Evolutionary conservation across 2,329 filamentous ascomycete species (phyloP), one percentile per base, ranked within the genome.

Genomic region (Colletotrichum sojae): DNA sequence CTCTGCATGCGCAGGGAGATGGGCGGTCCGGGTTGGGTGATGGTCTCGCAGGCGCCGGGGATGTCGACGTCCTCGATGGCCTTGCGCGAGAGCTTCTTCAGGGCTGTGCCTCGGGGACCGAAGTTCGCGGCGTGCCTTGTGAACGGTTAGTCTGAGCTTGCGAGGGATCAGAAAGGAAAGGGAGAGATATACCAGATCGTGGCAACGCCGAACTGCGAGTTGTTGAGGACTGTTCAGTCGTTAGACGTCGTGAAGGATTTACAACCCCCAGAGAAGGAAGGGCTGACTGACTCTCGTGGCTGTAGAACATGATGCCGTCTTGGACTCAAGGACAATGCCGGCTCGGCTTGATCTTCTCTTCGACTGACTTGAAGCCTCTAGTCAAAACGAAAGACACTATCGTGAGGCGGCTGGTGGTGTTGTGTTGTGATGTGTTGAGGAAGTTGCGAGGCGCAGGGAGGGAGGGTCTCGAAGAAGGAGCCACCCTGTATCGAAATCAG

Each of bases 1-100:
- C 94, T 92, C 77, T 98, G 95, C 22, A 99, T 87, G 43, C 96
- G 91, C 72, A 99, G 81, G 5, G 96, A 95, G 82, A 99, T 91
- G 2, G 96, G 96, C 2, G 93, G 94, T 6, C 91, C 93, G 0
- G 74, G 94, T 65, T 93, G 87, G 45, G 93, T 89, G 77, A 99
- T 97, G n/a, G 92, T 96, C 72, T 91, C 87, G 79, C 95, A 98
- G 66, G 96, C 95, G 76, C 92, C 94, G 43, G 90, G 86, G 27
- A 99, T 91, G 75, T 98, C 88, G 73, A 99, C 96, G 16, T 94
- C 90, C 68, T 95, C 89, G 68, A 99, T 97, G 9, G 93, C 92
- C 78, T 96, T 97, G 56, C 92, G 90, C 8, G 91, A 93, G 74
- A 99, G 84, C 75, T 90, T 94, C 74, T 90, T 92, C 45, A 91